These are phyloP conservation scores for Pythium myriotylum DNA, from an alignment of 352 stramenopile genomes.

Conservation along the genomic window DNA sequence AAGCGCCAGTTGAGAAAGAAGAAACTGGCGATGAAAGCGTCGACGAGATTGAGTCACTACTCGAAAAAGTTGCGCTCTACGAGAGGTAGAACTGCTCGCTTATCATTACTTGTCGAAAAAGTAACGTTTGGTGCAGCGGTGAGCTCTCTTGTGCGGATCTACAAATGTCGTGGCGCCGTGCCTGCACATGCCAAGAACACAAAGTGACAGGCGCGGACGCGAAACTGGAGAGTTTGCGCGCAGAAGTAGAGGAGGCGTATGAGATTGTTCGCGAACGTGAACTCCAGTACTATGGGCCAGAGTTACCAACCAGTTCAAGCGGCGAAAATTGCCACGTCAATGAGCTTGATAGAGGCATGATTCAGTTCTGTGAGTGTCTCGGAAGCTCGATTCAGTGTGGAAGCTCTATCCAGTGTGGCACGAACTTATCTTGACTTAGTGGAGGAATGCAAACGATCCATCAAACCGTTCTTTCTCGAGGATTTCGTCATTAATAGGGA, in stretches of 20 bases:
- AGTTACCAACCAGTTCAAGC: background rate
- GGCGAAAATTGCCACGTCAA: background rate
- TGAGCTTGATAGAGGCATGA: background rate
- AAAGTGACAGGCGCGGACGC: slow-evolving; percentile 12
- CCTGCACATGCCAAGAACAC: slow-evolving; percentile 10
- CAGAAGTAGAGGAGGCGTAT: slow-evolving; percentile 10
- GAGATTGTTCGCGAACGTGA: slow-evolving; percentile 6
- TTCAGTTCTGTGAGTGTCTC: slow-evolving; percentile 18
- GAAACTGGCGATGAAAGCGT: background rate
- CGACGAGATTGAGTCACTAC: slow-evolving; percentile 13
- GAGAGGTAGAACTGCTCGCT: slow-evolving; percentile 5
- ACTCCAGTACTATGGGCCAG: slow-evolving; percentile 13
- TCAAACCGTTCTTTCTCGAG: slow-evolving; percentile 41
- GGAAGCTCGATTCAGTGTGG: background rate
- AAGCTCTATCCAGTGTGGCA: background rate
- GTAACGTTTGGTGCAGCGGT: slow-evolving; percentile 9
- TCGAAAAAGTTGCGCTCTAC: slow-evolving; percentile 19
- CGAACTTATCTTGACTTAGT: slow-evolving; percentile 16
- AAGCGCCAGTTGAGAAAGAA: background rate
- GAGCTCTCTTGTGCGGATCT: slow-evolving; percentile 18
- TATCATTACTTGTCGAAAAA: background rate
- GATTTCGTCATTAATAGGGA: slow-evolving; percentile 32
- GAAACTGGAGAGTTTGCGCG: slow-evolving; percentile 9
- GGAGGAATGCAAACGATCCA: slow-evolving; percentile 31
- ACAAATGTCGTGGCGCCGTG: slow-evolving; percentile 20